A percentile compares a stretch with the other conserved stretches of the same genome.
phyloP scores from a whole-genome alignment of 352 stramenopile genomes.

The Nothophytophthora sp. region DNA sequence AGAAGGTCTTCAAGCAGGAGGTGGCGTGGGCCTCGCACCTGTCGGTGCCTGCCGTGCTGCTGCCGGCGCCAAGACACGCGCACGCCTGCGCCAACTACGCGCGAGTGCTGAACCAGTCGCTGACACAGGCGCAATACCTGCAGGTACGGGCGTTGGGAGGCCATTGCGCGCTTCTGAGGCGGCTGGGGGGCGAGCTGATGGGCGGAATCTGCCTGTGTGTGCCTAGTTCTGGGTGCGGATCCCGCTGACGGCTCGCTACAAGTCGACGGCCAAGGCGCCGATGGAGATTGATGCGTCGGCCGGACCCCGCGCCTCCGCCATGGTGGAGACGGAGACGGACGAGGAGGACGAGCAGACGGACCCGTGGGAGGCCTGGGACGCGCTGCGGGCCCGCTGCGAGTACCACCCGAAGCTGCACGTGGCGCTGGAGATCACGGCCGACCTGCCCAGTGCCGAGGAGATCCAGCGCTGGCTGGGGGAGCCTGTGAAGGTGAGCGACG shows the following conservation, averaged over 20 bases:
- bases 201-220: no score
- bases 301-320: slow-evolving; percentile 17
- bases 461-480: slow-evolving; percentile 89
- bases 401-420: slow-evolving; percentile 83
- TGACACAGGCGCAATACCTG: slow-evolving; percentile 76
- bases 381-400: slow-evolving; percentile 81
- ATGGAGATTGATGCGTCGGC: slow-evolving; percentile 16
- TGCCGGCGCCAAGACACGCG: slow-evolving; percentile 71
- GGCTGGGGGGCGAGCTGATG: no score
- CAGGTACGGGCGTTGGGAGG: slow-evolving; percentile 30
- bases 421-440: slow-evolving; percentile 83
- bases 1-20: slow-evolving; percentile 90
- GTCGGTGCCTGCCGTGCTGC: slow-evolving; percentile 92
- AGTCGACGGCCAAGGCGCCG: slow-evolving; percentile 10
- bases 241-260: slow-evolving; percentile 45
- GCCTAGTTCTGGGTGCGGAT: slow-evolving; percentile 86
- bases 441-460: slow-evolving; percentile 63
- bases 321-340: slow-evolving; percentile 28
- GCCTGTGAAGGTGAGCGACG: slow-evolving; percentile 61
- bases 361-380: slow-evolving; percentile 81
- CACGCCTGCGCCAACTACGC: slow-evolving; percentile 83
- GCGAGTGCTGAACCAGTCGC: slow-evolving; percentile 77
- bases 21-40: slow-evolving; percentile 97
- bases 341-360: slow-evolving; percentile 35
- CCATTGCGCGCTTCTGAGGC: not conserved